phyloP scores from a whole-genome alignment of 371 early-diverging fungal species.

The Syncephalis fuscata region DNA sequence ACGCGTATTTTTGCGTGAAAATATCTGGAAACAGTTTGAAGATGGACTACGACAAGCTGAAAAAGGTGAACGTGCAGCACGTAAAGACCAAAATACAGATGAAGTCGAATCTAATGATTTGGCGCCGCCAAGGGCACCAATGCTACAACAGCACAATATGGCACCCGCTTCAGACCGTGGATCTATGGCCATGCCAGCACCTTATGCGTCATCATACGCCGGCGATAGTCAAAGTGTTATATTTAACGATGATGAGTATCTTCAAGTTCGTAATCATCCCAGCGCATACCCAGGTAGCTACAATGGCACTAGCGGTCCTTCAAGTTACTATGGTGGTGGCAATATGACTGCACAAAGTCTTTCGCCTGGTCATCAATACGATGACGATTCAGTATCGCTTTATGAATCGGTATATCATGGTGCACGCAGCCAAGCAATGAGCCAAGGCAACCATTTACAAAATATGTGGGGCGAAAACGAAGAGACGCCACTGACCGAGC shows the following conservation, averaged over 20 bases:
- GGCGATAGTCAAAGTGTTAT: too few species aligned
- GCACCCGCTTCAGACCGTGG: background rate
- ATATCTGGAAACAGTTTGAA: constrained; percentile 62
- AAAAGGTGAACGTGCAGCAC: constrained; percentile 36
- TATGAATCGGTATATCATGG: background rate
- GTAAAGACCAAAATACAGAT: constrained; percentile 11
- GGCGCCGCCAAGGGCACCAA: background rate
- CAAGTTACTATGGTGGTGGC: background rate
- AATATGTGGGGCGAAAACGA: constrained; percentile 2
- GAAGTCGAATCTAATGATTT: constrained; percentile 24
- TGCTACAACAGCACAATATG: background rate
- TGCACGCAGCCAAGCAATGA: background rate
- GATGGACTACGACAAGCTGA: constrained; percentile 51
- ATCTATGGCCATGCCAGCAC: background rate
- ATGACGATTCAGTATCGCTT: background rate
- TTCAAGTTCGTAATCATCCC: too few species aligned
- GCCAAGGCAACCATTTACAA: background rate
- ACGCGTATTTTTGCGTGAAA: constrained; percentile 48
- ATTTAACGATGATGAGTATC: too few species aligned
- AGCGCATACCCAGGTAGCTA: too few species aligned
- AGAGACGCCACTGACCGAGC: constrained; percentile 6
- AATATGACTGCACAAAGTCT: background rate
- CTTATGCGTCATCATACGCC: too few species aligned
- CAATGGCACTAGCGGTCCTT: too few species aligned
- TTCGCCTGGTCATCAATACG: background rate